A percentile compares a stretch with the other conserved stretches of the same genome.
Conservation (phyloP, 306 rosid genomes). For the Herpetospermum pedunculosum region DNA sequence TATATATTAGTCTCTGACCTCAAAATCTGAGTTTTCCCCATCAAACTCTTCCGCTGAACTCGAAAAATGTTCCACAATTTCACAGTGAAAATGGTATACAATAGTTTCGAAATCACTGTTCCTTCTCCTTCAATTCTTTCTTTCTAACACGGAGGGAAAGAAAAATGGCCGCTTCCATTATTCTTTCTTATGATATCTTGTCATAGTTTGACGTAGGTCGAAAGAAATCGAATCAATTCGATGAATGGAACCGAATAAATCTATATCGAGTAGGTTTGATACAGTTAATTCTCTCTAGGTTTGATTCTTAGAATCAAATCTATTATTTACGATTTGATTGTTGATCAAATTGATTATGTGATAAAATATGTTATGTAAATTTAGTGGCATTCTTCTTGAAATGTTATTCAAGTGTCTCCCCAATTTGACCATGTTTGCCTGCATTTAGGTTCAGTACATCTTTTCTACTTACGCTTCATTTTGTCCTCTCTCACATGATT, state of each 20-base stretch:
- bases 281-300: not conserved
- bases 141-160: not conserved
- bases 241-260: not conserved
- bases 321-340: not conserved
- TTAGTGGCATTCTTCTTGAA: not conserved
- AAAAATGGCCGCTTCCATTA: not conserved
- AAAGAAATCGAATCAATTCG: not conserved
- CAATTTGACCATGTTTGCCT: not conserved
- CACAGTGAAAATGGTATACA: slow-evolving; percentile 12
- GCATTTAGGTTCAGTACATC: not conserved
- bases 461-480: too few relatives aligned
- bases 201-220: not conserved
- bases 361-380: not conserved
- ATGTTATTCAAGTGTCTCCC: not conserved
- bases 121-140: not conserved
- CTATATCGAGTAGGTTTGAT: not conserved
- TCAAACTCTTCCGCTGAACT: not conserved
- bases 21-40: not conserved
- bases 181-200: not conserved
- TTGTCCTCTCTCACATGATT: too few relatives aligned
- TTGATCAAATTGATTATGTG: not conserved
- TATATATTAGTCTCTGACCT: slow-evolving; percentile 1
- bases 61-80: not conserved
- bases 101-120: not conserved
- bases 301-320: slow-evolving; percentile 2